A percentile compares a stretch with the other conserved stretches of the same genome.
Conservation (phyloP, 768 basidiomycete genomes). For the Kwoniella heveanensis region DNA sequence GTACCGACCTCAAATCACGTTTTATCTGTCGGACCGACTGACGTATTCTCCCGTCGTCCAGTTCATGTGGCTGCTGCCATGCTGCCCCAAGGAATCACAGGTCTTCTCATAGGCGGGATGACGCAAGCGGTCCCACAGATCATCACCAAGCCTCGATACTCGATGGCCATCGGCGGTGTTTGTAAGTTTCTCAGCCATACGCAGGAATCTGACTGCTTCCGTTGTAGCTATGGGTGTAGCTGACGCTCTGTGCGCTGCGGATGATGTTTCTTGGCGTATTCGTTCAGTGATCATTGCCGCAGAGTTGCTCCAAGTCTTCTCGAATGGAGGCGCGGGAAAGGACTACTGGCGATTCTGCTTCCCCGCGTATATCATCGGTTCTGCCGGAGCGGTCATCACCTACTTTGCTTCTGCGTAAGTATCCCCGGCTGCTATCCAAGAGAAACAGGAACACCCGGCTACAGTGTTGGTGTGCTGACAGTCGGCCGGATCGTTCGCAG, state of each 20-base stretch:
- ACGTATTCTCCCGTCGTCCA: not conserved
- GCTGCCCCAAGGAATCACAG: slow-evolving; percentile 47
- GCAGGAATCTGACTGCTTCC: too few relatives aligned
- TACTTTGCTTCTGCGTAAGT: slow-evolving; percentile 25
- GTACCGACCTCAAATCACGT: not conserved
- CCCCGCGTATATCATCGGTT: slow-evolving; percentile 46
- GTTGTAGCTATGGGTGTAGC: too few relatives aligned
- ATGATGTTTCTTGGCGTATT: too few relatives aligned
- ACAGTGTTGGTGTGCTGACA: too few relatives aligned
- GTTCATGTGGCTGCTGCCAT: slow-evolving; percentile 48
- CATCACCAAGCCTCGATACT: slow-evolving; percentile 37
- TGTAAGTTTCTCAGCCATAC: slow-evolving; percentile 27
- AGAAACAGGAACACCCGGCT: too few relatives aligned
- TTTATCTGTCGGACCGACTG: not conserved
- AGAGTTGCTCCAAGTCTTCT: slow-evolving; percentile 41
- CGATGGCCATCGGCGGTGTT: slow-evolving; percentile 41
- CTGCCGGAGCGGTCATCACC: slow-evolving; percentile 36
- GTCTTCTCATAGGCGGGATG: slow-evolving; percentile 36
- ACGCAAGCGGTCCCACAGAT: slow-evolving; percentile 35
- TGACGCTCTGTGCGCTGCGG: not conserved
- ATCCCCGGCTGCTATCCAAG: too few relatives aligned
- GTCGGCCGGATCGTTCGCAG: too few relatives aligned
- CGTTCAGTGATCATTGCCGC: slow-evolving; percentile 40
- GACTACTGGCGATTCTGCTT: slow-evolving; percentile 53
- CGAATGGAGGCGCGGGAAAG: slow-evolving; percentile 44